Evolutionary conservation across 345 rosid genomes (phyloP).

Genomic region (Heritiera littoralis): DNA sequence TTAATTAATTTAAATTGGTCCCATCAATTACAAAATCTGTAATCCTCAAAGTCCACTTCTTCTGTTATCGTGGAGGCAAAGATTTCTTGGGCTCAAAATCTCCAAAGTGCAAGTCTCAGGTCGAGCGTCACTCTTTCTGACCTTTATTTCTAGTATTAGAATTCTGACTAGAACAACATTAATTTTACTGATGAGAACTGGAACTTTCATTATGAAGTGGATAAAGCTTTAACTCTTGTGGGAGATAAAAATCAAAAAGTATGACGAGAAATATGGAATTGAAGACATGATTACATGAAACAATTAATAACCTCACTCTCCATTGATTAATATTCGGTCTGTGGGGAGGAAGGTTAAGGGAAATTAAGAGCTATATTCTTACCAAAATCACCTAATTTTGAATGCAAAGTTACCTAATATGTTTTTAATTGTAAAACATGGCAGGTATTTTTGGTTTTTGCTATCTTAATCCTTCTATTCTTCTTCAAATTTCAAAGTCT

Average conservation of each 20-base stretch:
- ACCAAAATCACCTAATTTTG: conserved; percentile 16
- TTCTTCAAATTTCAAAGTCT: background rate
- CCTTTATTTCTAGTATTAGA: background rate
- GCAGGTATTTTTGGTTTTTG: background rate
- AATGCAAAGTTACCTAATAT: background rate
- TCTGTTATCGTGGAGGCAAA: background rate
- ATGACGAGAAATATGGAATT: background rate
- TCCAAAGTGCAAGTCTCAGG: background rate
- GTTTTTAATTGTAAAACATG: background rate
- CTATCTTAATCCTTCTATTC: background rate
- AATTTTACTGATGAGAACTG: background rate
- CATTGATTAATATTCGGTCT: background rate
- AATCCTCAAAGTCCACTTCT: background rate
- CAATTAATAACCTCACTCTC: background rate
- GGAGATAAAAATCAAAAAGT: background rate
- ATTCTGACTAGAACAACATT: background rate
- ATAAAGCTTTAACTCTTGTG: background rate
- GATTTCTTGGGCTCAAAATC: background rate
- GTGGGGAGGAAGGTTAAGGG: background rate
- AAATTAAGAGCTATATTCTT: background rate
- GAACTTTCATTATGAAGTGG: background rate
- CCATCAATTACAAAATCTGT: background rate
- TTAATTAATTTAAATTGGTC: background rate
- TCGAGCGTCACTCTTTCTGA: background rate
- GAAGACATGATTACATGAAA: background rate